Conservation (phyloP, 257 asterid genomes). For the Primulina tabacum region DNA sequence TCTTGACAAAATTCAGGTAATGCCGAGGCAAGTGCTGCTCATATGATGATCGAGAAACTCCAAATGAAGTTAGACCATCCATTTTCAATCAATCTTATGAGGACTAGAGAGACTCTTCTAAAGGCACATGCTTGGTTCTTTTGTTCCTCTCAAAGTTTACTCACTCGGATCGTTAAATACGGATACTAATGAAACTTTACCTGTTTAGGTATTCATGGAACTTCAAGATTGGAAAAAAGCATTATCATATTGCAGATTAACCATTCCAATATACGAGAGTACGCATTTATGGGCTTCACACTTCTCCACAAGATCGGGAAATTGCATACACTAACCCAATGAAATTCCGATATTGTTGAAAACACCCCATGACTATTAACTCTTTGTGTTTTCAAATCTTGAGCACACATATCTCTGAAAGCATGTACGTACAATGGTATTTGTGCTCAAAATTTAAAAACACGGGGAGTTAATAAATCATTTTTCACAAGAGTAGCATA, state of each 20-base stretch:
- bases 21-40: constrained; percentile 44
- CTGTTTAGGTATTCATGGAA: constrained; percentile 64
- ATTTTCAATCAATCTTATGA: constrained; percentile 67
- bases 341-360: too few species aligned
- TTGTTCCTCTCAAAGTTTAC: constrained; percentile 3
- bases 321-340: too few species aligned
- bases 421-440: too few species aligned
- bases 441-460: too few species aligned
- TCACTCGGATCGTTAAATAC: neutral
- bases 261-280: constrained; percentile 72
- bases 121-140: constrained; percentile 45
- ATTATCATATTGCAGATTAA: constrained; percentile 60
- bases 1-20: constrained; percentile 44
- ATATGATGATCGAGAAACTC: constrained; percentile 62
- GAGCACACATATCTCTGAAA: too few species aligned
- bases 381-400: too few species aligned
- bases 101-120: constrained; percentile 71
- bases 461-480: too few species aligned
- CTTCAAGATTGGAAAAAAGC: constrained; percentile 81
- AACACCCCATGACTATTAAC: too few species aligned
- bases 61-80: constrained; percentile 59
- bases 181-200: constrained; percentile 11
- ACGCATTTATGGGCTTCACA: constrained; percentile 29
- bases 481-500: too few species aligned
- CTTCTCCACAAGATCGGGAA: neutral